Base-by-base conservation (phyloP, 2,329 filamentous ascomycete species). In the Fusarium caatingaense region DNA sequence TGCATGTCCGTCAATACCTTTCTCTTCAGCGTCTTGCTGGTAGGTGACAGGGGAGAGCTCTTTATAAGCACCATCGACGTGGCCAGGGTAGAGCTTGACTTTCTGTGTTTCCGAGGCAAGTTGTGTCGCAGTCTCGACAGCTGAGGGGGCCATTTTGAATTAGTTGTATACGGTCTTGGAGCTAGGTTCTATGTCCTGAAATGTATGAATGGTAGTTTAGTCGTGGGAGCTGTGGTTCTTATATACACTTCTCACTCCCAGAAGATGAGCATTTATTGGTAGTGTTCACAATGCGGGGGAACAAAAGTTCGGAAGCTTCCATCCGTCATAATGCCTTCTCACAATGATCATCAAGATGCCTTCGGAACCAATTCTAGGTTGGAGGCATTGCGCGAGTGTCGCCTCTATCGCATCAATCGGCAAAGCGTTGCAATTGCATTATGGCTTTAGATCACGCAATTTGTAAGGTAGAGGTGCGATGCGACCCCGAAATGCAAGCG, bases 71-170 rank as follows among this genome's bases (percentile, higher is more conserved):
- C 69, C 68, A 30, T 74, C 74, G 16, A 76, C 69, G 3, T 69
- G 66, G 9, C 74, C 74, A 11, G 74, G 60, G 60, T 76, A 76
- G n/a, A 76, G 71, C 71, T 73, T 76, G 27, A 74, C 32, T 75
- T 56, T 73, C 56, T 2, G 67, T 40, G 15, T 73, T 65, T 11
- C 54, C 45, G 60, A 21, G 13, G 41, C n/a, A 49, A 68, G 40
- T 41, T 40, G 56, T 27, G 56, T 30, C 45, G 64, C 56, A 12
- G 69, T 74, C 41, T 74, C 66, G 4, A 72, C 71, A 64, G 72
- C 74, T 57, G 74, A 74, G 18, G 74, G 74, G 13, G 74, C 72
- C 74, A 76, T 76, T 44, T 2, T 64, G 45, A 32, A 20, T 21
- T 12, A 37, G 9, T 3, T 42, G 18, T 12, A 7, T n/a, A 25